Evolutionary conservation across 371 early-diverging fungal genomes (phyloP).

Genomic region (Phascolomyces articulosus): DNA sequence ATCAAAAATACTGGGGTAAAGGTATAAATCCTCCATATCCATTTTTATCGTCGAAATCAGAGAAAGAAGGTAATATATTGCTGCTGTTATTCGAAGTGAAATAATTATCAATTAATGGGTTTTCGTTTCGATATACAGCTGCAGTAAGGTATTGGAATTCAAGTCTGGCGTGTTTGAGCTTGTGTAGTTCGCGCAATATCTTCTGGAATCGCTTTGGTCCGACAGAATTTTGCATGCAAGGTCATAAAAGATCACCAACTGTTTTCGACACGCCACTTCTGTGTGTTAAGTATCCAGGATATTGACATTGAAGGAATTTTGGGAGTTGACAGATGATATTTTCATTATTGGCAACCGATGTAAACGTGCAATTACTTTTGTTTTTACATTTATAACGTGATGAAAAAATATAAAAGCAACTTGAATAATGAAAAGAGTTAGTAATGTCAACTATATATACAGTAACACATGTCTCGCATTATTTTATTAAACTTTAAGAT

Average conservation of each 20-base stretch:
- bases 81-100: not conserved
- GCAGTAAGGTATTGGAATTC: not conserved
- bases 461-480: not conserved
- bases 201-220: not conserved
- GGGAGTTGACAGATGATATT: not conserved
- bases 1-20: not conserved
- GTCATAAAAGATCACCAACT: not conserved
- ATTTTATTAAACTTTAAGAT: too few relatives aligned
- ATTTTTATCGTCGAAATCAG: not conserved
- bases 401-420: not conserved
- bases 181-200: not conserved
- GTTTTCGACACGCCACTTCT: not conserved
- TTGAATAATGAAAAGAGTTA: not conserved
- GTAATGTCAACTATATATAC: not conserved
- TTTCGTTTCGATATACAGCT: not conserved
- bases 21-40: not conserved
- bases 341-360: not conserved
- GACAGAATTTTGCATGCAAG: not conserved
- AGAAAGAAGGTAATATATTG: not conserved
- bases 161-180: not conserved
- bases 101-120: too few relatives aligned
- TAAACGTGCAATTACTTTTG: not conserved
- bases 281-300: not conserved
- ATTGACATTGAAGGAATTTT: not conserved
- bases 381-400: not conserved